These are phyloP conservation scores for Gentiana straminea DNA, from an alignment of 257 asterid genomes.

Conservation along the genomic window DNA sequence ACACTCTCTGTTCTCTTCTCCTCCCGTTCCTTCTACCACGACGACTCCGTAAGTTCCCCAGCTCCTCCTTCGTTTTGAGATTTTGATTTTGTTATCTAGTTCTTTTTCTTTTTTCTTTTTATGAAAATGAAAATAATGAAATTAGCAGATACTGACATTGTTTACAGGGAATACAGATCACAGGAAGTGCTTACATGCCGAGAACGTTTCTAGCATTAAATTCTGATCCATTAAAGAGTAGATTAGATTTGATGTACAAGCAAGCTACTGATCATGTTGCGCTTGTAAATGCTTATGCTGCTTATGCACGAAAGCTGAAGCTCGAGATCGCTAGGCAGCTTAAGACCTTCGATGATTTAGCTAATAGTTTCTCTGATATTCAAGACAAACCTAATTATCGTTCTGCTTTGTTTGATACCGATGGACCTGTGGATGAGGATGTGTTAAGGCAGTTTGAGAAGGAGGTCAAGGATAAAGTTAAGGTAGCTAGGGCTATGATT, in stretches of 20 bases:
- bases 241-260: slow-evolving; percentile 63
- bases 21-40: slow-evolving; percentile 49
- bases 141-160: not conserved
- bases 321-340: slow-evolving; percentile 82
- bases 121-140: not conserved
- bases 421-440: slow-evolving; percentile 83
- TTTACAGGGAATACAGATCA: slow-evolving; percentile 30
- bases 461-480: slow-evolving; percentile 92
- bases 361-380: slow-evolving; percentile 60
- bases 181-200: slow-evolving; percentile 51
- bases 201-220: slow-evolving; percentile 61
- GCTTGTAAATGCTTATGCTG: slow-evolving; percentile 75
- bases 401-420: slow-evolving; percentile 55
- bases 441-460: slow-evolving; percentile 87
- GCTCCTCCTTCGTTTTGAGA: too few relatives aligned
- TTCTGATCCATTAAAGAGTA: slow-evolving; percentile 79
- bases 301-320: slow-evolving; percentile 88
- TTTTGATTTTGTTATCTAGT: not conserved
- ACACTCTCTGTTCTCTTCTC: slow-evolving; percentile 81
- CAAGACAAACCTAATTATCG: slow-evolving; percentile 54
- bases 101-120: not conserved
- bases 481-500: slow-evolving; percentile 78
- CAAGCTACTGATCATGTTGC: slow-evolving; percentile 87
- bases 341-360: slow-evolving; percentile 81
- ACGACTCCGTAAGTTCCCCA: slow-evolving; percentile 38